Evolutionary conservation across 2,329 filamentous ascomycete genomes (phyloP).

Genomic region (Clarireedia homoeocarpa): DNA sequence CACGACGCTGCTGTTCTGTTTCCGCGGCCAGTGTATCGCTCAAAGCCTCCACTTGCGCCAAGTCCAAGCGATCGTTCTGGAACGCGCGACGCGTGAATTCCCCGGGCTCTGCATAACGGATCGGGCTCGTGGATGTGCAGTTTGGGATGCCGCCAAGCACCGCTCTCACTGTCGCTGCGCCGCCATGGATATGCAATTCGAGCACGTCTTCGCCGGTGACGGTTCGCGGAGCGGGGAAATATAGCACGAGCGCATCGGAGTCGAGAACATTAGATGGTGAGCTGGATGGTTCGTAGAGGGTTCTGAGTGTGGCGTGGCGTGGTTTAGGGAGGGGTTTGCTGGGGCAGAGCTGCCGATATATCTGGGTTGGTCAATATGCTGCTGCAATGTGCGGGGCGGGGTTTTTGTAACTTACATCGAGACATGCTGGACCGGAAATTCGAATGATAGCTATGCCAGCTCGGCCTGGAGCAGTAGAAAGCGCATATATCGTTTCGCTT

Average conservation of each 20-base stretch:
- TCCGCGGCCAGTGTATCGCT: constrained; percentile 58
- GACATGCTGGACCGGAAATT: constrained; percentile 71
- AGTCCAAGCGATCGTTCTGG: constrained; percentile 73
- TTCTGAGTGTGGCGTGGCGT: constrained; percentile 63
- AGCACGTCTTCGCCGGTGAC: constrained; percentile 90
- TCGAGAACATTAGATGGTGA: constrained; percentile 43
- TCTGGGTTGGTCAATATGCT: constrained; percentile 32
- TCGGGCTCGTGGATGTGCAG: constrained; percentile 32
- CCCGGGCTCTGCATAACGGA: constrained; percentile 88
- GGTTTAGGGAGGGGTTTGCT: constrained; percentile 44
- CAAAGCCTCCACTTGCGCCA: constrained; percentile 71
- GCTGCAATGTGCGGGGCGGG: constrained; percentile 3
- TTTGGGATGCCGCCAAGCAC: constrained; percentile 69
- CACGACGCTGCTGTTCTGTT: constrained; percentile 86
- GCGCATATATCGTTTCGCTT: constrained; percentile 71
- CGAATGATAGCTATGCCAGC: constrained; percentile 88
- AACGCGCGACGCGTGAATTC: constrained; percentile 95
- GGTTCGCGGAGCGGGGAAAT: constrained; percentile 73
- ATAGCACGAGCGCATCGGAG: constrained; percentile 59
- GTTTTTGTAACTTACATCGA: constrained; percentile 42
- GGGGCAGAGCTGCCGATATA: constrained; percentile 59
- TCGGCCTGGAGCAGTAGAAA: constrained; percentile 78
- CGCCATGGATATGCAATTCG: constrained; percentile 92
- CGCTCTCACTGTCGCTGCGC: constrained; percentile 78
- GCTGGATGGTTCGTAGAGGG: constrained; percentile 54